These are phyloP conservation scores for Quercus aquifolioides DNA, from an alignment of 306 rosid genomes.

Conservation along the genomic window DNA sequence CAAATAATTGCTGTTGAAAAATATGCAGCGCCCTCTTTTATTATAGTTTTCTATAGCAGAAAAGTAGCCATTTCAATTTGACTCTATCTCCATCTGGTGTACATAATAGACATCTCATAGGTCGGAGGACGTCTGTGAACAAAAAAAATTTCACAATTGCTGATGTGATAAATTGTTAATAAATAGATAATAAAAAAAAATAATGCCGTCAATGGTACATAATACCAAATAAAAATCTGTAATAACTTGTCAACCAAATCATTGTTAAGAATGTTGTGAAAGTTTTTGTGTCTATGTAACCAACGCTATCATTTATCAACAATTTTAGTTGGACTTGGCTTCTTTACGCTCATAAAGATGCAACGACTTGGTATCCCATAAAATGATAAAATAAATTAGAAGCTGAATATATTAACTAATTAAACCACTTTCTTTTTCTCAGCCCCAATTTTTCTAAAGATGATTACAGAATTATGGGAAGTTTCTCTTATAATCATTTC, in stretches of 20 bases:
- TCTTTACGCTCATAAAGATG: conserved; percentile 27
- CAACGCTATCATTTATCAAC: background rate
- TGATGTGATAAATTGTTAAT: no score
- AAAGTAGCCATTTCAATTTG: background rate
- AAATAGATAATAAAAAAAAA: no score
- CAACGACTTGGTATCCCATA: background rate
- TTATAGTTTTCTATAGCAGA: no score
- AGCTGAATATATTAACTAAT: background rate
- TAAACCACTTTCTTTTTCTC: background rate
- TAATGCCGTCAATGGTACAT: no score
- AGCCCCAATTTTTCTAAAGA: no score
- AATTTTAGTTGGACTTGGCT: conserved; percentile 54
- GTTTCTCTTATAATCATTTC: background rate
- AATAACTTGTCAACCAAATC: no score
- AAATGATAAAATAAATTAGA: background rate
- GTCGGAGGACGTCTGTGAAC: background rate
- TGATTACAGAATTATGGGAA: background rate
- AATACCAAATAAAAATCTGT: no score
- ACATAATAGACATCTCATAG: background rate
- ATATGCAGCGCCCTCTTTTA: conserved; percentile 19
- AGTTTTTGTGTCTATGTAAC: no score
- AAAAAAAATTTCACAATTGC: background rate
- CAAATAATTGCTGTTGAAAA: conserved; percentile 12
- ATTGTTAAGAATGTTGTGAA: no score
- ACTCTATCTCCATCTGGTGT: background rate